These are phyloP conservation scores for Magnusiomyces paraingens DNA, from an alignment of 1,139 yeast genomes.

Conservation along the genomic window DNA sequence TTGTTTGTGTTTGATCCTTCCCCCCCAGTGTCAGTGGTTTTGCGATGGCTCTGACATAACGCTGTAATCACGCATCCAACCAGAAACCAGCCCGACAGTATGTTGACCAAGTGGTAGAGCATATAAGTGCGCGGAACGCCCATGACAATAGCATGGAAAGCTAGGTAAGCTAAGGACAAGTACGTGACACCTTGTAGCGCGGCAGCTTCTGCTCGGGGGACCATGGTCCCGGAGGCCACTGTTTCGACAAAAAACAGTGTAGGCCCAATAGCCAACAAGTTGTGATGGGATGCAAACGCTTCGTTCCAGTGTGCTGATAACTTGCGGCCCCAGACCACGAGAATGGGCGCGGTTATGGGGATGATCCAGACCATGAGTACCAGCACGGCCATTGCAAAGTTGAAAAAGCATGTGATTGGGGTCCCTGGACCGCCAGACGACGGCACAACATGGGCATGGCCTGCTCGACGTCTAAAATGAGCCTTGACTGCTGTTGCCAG, in stretches of 20 bases:
- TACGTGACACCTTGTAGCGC: constrained; percentile 21
- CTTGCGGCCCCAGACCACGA: constrained; percentile 34
- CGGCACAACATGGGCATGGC: neutral
- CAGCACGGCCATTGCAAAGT: constrained; percentile 27
- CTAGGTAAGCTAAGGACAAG: constrained; percentile 24
- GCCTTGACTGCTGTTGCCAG: constrained; percentile 20
- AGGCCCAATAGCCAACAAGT: constrained; percentile 30
- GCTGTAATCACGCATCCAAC: constrained; percentile 7
- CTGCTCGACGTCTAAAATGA: neutral
- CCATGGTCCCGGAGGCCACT: constrained; percentile 25
- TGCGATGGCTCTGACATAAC: neutral
- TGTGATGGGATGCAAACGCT: constrained; percentile 29
- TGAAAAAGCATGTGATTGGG: constrained; percentile 16
- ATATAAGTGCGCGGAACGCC: constrained; percentile 34
- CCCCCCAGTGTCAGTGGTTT: no score
- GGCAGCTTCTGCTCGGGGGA: constrained; percentile 23
- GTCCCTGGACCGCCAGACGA: neutral
- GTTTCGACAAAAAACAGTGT: constrained; percentile 28
- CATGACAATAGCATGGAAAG: constrained; percentile 26
- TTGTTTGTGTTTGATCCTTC: no score
- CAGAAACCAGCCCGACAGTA: constrained; percentile 27
- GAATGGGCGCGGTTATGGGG: constrained; percentile 31
- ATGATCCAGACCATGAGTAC: constrained; percentile 30
- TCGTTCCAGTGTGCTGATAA: constrained; percentile 27
- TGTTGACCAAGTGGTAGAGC: constrained; percentile 31